These are phyloP conservation scores for Sporobolus alterniflorus DNA, from an alignment of 202 grass and related monocot species.

Conservation along the genomic window DNA sequence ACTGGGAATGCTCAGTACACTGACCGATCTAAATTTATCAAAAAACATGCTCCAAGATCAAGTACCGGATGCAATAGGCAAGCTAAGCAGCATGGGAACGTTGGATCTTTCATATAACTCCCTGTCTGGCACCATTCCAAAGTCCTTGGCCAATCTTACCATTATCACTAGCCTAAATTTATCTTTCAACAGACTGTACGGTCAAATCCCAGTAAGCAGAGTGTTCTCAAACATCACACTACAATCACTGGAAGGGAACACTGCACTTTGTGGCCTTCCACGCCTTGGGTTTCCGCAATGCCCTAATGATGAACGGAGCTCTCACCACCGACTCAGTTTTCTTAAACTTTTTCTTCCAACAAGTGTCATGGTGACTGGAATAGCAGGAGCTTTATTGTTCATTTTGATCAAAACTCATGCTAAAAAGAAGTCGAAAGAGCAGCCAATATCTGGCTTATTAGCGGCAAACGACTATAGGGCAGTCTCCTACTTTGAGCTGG, in stretches of 20 bases:
- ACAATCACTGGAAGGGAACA: constrained; percentile 45
- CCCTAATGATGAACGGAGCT: neutral
- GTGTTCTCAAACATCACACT: constrained; percentile 48
- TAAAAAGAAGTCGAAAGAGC: constrained; percentile 8
- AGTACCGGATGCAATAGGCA: constrained; percentile 35
- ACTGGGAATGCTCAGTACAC: constrained; percentile 23
- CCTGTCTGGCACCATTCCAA: constrained; percentile 50
- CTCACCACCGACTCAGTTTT: neutral
- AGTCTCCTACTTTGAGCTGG: constrained; percentile 56
- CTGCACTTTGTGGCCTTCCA: constrained; percentile 34
- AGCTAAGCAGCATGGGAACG: constrained; percentile 37
- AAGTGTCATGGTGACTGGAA: constrained; percentile 1
- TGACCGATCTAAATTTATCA: constrained; percentile 38
- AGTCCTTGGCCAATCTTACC: constrained; percentile 33
- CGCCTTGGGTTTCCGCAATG: constrained; percentile 39
- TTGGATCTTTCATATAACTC: constrained; percentile 52
- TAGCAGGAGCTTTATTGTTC: constrained; percentile 31
- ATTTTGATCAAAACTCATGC: neutral
- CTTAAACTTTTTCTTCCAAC: constrained; percentile 52
- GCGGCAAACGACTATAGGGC: constrained; percentile 1
- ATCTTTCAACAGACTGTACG: constrained; percentile 54
- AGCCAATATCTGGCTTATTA: neutral
- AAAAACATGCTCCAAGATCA: constrained; percentile 40
- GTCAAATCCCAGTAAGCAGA: constrained; percentile 44
- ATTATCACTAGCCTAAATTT: constrained; percentile 52